Conservation (phyloP, 2,329 filamentous ascomycete species). For the Alternaria postmessia region DNA sequence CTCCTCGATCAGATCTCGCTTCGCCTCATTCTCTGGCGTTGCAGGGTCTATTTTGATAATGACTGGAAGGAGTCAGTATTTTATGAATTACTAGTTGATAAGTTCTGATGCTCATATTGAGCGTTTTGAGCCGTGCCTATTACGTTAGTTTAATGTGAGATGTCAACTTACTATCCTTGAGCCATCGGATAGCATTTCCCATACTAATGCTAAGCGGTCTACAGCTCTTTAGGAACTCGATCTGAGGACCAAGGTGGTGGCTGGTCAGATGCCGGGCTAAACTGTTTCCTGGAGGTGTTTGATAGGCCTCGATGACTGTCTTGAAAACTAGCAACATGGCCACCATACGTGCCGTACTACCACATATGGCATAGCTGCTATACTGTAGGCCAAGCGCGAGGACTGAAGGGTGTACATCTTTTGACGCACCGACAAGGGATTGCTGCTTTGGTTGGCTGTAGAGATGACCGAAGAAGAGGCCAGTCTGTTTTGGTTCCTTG, state of each 20-base stretch:
- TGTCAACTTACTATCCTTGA: slow-evolving; percentile 71
- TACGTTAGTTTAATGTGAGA: background rate
- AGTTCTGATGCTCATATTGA: background rate
- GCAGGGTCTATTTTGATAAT: slow-evolving; percentile 91
- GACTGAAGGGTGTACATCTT: slow-evolving; percentile 85
- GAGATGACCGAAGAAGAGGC: slow-evolving; percentile 76
- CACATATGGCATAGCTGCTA: slow-evolving; percentile 85
- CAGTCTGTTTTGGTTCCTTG: slow-evolving; percentile 59
- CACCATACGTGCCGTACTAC: slow-evolving; percentile 86
- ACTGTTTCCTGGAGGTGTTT: slow-evolving; percentile 82
- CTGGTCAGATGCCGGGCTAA: slow-evolving; percentile 90
- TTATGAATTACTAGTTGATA: background rate
- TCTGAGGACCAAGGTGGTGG: slow-evolving; percentile 91
- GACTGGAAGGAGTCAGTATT: slow-evolving; percentile 52
- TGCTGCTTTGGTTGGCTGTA: slow-evolving; percentile 77
- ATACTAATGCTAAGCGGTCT: slow-evolving; percentile 96
- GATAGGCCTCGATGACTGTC: slow-evolving; percentile 91
- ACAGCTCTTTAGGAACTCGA: slow-evolving; percentile 91
- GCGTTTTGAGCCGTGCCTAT: background rate
- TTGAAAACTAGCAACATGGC: slow-evolving; percentile 91
- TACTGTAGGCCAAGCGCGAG: slow-evolving; percentile 89
- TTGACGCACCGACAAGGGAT: slow-evolving; percentile 66
- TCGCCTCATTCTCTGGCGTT: slow-evolving; percentile 81
- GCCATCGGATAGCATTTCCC: slow-evolving; percentile 93
- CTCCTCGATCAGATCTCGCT: slow-evolving; percentile 76